Evolutionary conservation across 1,284 basidiomycete species (phyloP).

Genomic region (Melampsora americana): DNA sequence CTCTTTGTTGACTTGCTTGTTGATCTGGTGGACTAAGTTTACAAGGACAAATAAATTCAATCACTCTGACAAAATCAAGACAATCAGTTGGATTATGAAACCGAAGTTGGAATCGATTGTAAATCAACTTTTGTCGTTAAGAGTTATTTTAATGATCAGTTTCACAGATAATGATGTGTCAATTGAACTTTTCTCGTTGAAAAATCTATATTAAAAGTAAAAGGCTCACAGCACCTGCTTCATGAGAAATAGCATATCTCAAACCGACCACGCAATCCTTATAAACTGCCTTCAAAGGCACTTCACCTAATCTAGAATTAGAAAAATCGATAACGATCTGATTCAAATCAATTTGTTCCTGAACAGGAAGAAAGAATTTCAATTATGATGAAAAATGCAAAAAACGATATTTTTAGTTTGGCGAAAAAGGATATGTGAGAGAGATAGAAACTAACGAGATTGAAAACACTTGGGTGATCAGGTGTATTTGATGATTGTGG

Average conservation of each 20-base stretch:
- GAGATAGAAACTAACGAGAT: too few species aligned
- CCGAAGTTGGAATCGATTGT: conserved; percentile 32
- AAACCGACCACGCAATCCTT: conserved; percentile 33
- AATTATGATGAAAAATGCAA: neutral
- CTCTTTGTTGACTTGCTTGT: neutral
- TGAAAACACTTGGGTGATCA: too few species aligned
- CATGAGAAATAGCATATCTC: conserved; percentile 22
- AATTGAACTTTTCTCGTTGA: too few species aligned
- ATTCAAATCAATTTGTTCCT: conserved; percentile 40
- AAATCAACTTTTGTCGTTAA: conserved; percentile 22
- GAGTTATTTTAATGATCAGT: too few species aligned
- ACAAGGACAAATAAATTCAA: conserved; percentile 39
- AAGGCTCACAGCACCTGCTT: conserved; percentile 10
- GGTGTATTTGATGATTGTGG: neutral
- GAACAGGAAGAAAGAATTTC: too few species aligned
- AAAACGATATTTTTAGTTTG: neutral
- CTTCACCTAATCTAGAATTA: conserved; percentile 21
- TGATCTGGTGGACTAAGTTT: conserved; percentile 21
- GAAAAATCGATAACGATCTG: conserved; percentile 16
- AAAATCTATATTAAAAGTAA: neutral
- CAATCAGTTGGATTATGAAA: conserved; percentile 28
- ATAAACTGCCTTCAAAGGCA: conserved; percentile 28
- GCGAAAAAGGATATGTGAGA: neutral
- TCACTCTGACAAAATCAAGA: conserved; percentile 15
- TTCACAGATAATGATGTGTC: neutral